Conservation (phyloP, 441 rosid species). For the Arabidopsis lyrata region DNA sequence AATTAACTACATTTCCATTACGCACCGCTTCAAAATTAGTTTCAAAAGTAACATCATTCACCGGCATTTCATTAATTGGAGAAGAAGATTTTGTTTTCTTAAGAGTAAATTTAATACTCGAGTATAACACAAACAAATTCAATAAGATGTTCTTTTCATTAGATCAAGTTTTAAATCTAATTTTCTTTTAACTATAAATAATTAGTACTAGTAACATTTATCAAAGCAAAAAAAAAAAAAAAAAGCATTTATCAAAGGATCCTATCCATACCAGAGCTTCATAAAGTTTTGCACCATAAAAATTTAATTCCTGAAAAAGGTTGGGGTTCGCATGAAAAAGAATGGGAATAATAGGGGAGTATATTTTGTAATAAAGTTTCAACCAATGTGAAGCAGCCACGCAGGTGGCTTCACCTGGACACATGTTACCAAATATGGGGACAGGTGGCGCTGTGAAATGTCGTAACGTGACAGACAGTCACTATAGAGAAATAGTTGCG, state of each 20-base stretch:
- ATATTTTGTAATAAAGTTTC: neutral
- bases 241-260: neutral
- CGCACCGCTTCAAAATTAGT: conserved; percentile 14
- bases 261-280: neutral
- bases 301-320: neutral
- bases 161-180: neutral
- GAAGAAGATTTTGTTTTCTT: neutral
- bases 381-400: conserved; percentile 22
- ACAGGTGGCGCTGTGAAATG: conserved; percentile 39
- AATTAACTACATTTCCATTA: conserved; percentile 4
- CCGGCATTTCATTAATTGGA: neutral
- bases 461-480: conserved; percentile 37
- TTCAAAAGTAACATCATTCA: conserved; percentile 17
- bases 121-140: neutral
- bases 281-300: neutral
- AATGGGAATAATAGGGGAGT: neutral
- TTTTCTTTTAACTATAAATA: neutral
- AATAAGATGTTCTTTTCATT: neutral
- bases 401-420: conserved; percentile 8
- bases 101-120: too few species aligned
- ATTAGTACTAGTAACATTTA: neutral
- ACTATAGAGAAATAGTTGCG: conserved; percentile 33
- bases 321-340: conserved; percentile 2
- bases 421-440: conserved; percentile 31
- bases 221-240: too few species aligned